These are phyloP conservation scores for Plasmodium inui DNA, from an alignment of 169 alveolate genomes.

Conservation along the genomic window DNA sequence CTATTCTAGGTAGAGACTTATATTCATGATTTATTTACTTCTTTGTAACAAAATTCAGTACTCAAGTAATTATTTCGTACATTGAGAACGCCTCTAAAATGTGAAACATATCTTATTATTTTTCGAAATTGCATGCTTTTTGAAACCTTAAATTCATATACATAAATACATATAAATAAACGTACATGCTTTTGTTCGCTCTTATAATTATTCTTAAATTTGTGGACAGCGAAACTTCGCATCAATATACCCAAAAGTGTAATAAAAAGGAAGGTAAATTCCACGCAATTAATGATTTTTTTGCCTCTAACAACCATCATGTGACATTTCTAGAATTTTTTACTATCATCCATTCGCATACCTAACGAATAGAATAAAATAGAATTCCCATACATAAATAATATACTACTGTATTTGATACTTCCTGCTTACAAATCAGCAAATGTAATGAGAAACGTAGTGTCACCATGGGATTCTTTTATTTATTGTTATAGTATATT, in stretches of 20 bases:
- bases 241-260: background rate
- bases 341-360: background rate
- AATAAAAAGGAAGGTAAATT: background rate
- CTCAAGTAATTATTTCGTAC: background rate
- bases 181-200: background rate
- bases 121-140: background rate
- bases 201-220: too few species aligned
- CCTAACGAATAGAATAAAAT: too few species aligned
- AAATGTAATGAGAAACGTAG: background rate
- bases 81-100: background rate
- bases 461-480: background rate
- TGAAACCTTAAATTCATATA: too few species aligned
- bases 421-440: background rate
- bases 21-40: background rate
- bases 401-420: background rate
- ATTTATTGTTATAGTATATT: background rate
- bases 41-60: background rate
- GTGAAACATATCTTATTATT: background rate
- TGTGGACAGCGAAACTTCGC: background rate
- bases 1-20: background rate
- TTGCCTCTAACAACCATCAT: background rate
- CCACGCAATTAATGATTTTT: background rate
- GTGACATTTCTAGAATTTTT: background rate
- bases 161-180: background rate
- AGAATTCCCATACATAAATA: background rate